These are phyloP conservation scores for Mycena polygramma DNA, from an alignment of 768 basidiomycete genomes.

Conservation along the genomic window DNA sequence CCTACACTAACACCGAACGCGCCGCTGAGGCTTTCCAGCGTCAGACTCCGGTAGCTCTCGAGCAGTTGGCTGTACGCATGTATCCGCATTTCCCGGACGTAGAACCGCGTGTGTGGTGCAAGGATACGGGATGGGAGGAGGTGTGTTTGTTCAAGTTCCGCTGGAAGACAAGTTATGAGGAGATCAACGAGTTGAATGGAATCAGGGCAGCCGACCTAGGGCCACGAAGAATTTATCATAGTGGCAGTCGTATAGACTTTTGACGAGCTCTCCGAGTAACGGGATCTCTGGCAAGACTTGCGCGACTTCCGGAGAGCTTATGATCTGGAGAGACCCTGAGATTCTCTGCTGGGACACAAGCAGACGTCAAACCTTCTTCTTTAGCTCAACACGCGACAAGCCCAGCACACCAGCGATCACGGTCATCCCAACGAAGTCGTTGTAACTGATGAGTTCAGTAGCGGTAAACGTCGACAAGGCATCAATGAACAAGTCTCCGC, in stretches of 20 bases:
- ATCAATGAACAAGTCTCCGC: conserved; percentile 88
- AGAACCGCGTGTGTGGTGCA: conserved; percentile 88
- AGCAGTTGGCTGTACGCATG: conserved; percentile 92
- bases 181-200: conserved; percentile 14
- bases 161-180: conserved; percentile 51
- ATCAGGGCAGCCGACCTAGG: conserved; percentile 66
- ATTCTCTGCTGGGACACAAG: not conserved
- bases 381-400: conserved; percentile 86
- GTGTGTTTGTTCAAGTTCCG: conserved; percentile 88
- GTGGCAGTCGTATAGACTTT: conserved; percentile 91
- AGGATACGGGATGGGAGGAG: conserved; percentile 91
- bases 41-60: conserved; percentile 92
- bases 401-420: conserved; percentile 85
- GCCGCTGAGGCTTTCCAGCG: conserved; percentile 84
- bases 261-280: conserved; percentile 83
- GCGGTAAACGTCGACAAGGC: conserved; percentile 96
- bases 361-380: conserved; percentile 78
- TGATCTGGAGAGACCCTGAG: conserved; percentile 64
- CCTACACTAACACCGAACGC: conserved; percentile 93
- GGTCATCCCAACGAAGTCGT: conserved; percentile 89
- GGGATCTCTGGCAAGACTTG: conserved; percentile 88
- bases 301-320: conserved; percentile 88
- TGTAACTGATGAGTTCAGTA: conserved; percentile 87
- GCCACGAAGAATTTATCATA: conserved; percentile 96
- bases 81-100: conserved; percentile 96